Percentiles rank a stretch among this genome's conserved stretches.
phyloP scores from a whole-genome alignment of 148 eudicot species.

The Rhododendron henanense region DNA sequence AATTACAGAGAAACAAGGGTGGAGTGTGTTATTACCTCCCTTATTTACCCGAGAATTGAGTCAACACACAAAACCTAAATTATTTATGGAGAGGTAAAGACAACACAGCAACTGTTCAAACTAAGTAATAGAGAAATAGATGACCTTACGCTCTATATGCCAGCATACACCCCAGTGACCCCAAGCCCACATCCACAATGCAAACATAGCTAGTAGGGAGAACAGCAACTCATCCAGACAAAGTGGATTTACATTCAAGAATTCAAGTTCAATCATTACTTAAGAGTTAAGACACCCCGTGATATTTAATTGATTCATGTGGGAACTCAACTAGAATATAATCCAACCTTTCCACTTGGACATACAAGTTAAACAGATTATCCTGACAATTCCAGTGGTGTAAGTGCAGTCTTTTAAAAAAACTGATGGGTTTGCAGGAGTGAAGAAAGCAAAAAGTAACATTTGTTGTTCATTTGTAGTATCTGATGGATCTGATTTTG shows the following conservation, averaged over 20 bases:
- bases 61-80: not conserved
- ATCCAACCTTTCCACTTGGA: not conserved
- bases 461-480: too few species aligned
- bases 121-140: not conserved
- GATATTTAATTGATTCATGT: not conserved
- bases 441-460: too few species aligned
- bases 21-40: not conserved
- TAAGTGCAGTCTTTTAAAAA: not conserved
- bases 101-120: not conserved
- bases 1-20: not conserved
- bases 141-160: not conserved
- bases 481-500: slow-evolving; percentile 68
- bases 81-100: not conserved
- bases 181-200: not conserved
- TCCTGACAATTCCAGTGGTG: not conserved
- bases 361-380: not conserved
- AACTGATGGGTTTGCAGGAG: not conserved
- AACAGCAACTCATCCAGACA: not conserved
- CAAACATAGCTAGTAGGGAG: not conserved
- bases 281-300: not conserved
- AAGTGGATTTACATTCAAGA: not conserved
- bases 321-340: not conserved
- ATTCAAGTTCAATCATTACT: not conserved
- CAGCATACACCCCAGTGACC: not conserved
- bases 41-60: not conserved